phyloP scores from a whole-genome alignment of 2,329 filamentous ascomycete genomes.

The Fusarium anthophilum region DNA sequence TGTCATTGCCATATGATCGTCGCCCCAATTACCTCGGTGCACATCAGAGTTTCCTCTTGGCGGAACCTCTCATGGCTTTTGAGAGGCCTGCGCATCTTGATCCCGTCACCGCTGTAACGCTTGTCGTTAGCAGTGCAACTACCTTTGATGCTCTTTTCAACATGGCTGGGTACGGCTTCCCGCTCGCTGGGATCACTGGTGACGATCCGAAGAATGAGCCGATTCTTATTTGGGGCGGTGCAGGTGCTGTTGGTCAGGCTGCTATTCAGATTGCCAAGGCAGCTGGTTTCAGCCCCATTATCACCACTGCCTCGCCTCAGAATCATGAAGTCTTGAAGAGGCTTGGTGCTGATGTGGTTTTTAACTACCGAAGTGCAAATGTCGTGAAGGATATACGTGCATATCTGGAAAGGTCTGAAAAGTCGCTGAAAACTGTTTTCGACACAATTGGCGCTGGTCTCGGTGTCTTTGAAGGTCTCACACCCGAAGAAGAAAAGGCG shows the following conservation, averaged over 20 bases:
- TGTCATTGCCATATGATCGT: constrained; percentile 1
- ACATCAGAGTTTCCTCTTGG: constrained; percentile 20
- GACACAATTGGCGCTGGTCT: constrained; percentile 1
- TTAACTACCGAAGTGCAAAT: not conserved
- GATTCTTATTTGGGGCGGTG: constrained; percentile 17
- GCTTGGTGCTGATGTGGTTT: not conserved
- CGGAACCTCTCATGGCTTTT: constrained; percentile 5
- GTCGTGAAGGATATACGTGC: not conserved
- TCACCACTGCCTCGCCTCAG: constrained; percentile 8
- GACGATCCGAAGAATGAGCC: not conserved
- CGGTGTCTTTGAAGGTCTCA: not conserved
- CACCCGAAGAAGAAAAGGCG: not conserved
- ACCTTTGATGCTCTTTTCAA: constrained; percentile 5
- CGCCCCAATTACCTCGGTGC: constrained; percentile 18
- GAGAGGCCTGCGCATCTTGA: not conserved
- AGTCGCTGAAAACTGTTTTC: not conserved
- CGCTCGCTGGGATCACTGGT: not conserved
- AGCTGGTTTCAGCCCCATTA: constrained; percentile 5
- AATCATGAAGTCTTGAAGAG: not conserved
- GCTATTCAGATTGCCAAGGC: constrained; percentile 15
- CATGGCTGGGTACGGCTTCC: not conserved
- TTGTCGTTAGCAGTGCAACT: not conserved
- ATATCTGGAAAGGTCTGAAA: not conserved
- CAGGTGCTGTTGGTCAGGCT: not conserved
- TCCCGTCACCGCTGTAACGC: not conserved